Percentiles rank a stretch among this genome's conserved stretches.
Evolutionary conservation across 257 asterid genomes (phyloP).

Genomic region (Solanum pennellii): DNA sequence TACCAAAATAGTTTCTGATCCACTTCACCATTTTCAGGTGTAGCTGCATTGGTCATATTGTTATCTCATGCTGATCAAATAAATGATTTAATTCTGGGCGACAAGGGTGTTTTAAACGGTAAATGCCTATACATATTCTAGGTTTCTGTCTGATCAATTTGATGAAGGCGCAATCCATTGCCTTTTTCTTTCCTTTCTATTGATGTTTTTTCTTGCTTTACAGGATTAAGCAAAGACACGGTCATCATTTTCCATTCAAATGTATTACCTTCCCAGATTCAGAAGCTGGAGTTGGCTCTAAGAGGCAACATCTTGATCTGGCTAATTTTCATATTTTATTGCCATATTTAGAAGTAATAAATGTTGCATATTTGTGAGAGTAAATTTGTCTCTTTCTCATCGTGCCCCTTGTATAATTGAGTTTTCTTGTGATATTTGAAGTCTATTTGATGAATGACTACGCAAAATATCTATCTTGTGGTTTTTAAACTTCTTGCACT

Average conservation of each 20-base stretch:
- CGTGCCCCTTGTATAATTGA: neutral
- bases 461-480: neutral
- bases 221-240: slow-evolving; percentile 63
- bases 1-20: neutral
- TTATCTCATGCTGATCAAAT: slow-evolving; percentile 68
- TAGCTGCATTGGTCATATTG: slow-evolving; percentile 65
- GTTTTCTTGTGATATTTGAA: neutral
- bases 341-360: neutral
- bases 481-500: neutral
- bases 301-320: slow-evolving; percentile 31
- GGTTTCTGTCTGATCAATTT: slow-evolving; percentile 2
- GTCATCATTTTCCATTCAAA: slow-evolving; percentile 66
- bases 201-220: neutral
- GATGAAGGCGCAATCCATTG: slow-evolving; percentile 6
- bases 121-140: neutral
- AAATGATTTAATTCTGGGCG: slow-evolving; percentile 38
- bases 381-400: neutral
- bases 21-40: slow-evolving; percentile 30
- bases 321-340: neutral
- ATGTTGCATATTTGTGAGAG: neutral
- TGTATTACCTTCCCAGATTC: slow-evolving; percentile 42
- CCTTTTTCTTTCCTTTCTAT: neutral
- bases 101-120: slow-evolving; percentile 65
- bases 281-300: slow-evolving; percentile 57
- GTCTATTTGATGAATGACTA: neutral